Conservation (phyloP, 176 grass and related monocot genomes). For the Zizania latifolia region DNA sequence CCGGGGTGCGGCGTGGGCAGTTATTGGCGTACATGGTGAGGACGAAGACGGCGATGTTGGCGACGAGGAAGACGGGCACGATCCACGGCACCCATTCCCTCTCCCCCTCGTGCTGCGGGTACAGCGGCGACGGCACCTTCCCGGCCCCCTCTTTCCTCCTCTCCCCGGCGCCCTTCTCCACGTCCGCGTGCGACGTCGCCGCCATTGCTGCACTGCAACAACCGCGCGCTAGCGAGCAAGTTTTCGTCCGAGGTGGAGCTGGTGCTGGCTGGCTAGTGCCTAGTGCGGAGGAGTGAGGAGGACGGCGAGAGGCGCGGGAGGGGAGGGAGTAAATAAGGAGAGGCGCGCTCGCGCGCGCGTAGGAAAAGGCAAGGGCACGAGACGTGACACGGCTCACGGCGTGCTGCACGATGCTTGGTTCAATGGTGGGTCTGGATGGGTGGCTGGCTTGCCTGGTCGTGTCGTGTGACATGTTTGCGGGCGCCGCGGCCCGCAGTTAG, state of each 20-base stretch:
- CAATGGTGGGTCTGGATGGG: not conserved
- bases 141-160: slow-evolving; percentile 23
- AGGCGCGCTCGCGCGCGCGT: too few relatives aligned
- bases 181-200: slow-evolving; percentile 38
- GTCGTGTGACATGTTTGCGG: not conserved
- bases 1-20: slow-evolving; percentile 41
- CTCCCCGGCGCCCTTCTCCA: slow-evolving; percentile 48
- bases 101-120: slow-evolving; percentile 68
- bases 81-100: slow-evolving; percentile 86
- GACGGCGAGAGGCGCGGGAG: slow-evolving; percentile 1
- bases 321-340: slow-evolving; percentile 46
- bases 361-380: too few relatives aligned
- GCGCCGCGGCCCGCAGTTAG: too few relatives aligned
- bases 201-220: too few relatives aligned
- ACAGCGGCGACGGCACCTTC: slow-evolving; percentile 55
- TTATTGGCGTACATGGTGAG: slow-evolving; percentile 89
- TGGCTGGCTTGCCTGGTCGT: too few relatives aligned
- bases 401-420: not conserved
- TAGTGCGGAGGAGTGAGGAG: not conserved
- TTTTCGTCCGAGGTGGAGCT: too few relatives aligned
- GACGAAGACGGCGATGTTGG: slow-evolving; percentile 71
- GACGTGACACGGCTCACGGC: not conserved
- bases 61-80: slow-evolving; percentile 61
- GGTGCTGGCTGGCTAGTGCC: too few relatives aligned
- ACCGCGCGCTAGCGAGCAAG: too few relatives aligned